These are phyloP conservation scores for Phialophora chinensis DNA, from an alignment of 2,329 filamentous ascomycete species.

Conservation along the genomic window DNA sequence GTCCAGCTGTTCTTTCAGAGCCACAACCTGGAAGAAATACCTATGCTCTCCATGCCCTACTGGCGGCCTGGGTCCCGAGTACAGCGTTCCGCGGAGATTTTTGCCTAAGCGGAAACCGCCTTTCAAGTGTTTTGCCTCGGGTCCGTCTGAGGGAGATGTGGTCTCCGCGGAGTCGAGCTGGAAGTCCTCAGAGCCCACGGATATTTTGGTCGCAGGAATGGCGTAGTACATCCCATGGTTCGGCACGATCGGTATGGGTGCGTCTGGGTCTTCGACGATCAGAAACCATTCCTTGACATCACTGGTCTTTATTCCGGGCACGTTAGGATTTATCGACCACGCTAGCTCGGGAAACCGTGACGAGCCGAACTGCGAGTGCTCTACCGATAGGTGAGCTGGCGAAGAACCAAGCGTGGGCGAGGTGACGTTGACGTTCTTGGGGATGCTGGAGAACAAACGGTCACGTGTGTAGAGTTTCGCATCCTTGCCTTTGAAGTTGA, in stretches of 20 bases:
- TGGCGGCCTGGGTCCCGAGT: constrained; percentile 55
- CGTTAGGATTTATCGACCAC: constrained; percentile 46
- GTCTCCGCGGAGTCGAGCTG: constrained; percentile 39
- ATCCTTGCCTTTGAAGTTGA: constrained; percentile 25
- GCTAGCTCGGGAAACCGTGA: constrained; percentile 51
- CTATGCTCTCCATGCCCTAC: constrained; percentile 60
- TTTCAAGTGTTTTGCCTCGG: constrained; percentile 31
- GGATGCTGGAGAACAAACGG: constrained; percentile 21
- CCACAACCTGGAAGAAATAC: constrained; percentile 60
- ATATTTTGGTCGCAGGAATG: constrained; percentile 48
- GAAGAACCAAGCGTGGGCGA: constrained; percentile 44
- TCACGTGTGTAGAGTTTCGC: constrained; percentile 24
- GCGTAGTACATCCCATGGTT: constrained; percentile 54
- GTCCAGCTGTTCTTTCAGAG: constrained; percentile 54
- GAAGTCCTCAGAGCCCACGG: constrained; percentile 49
- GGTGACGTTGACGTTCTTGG: constrained; percentile 35
- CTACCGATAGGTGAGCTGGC: constrained; percentile 43
- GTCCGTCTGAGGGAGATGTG: not conserved
- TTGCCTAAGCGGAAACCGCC: constrained; percentile 58
- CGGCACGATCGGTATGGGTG: constrained; percentile 53
- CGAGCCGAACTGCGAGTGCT: constrained; percentile 50
- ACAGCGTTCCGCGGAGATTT: constrained; percentile 51
- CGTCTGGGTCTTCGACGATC: constrained; percentile 56
- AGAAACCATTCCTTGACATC: constrained; percentile 54
- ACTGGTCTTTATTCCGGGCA: constrained; percentile 37